phyloP scores from a whole-genome alignment of 2,329 filamentous ascomycete genomes.

The Arthrobotrys entomopaga region DNA sequence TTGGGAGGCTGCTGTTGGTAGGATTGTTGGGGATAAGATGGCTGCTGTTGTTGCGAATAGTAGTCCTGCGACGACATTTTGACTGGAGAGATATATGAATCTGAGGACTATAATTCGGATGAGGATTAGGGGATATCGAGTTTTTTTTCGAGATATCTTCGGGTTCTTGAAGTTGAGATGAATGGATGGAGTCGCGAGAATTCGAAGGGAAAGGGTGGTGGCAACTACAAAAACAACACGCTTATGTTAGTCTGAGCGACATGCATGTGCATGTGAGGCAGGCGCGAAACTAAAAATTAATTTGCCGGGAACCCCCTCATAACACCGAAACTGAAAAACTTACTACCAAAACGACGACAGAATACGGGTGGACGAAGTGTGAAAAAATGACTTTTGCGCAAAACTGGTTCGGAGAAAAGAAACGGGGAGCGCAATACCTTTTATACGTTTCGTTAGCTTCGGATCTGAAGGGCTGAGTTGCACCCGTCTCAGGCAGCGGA shows the following conservation, averaged over 20 bases:
- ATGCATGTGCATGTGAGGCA: background rate
- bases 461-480: background rate
- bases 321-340: slow-evolving; percentile 7
- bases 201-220: background rate
- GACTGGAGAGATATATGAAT: background rate
- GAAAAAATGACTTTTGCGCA: slow-evolving; percentile 12
- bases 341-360: slow-evolving; percentile 9
- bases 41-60: slow-evolving; percentile 42
- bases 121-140: background rate
- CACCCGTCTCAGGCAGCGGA: no score
- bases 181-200: background rate
- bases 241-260: slow-evolving; percentile 22
- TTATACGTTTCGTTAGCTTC: slow-evolving; percentile 41
- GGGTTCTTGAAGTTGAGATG: background rate
- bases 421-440: slow-evolving; percentile 34
- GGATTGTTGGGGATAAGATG: slow-evolving; percentile 38
- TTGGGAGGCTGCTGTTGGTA: slow-evolving; percentile 40
- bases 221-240: slow-evolving; percentile 20
- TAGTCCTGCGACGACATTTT: slow-evolving; percentile 53
- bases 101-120: background rate
- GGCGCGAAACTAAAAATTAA: slow-evolving; percentile 36
- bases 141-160: background rate
- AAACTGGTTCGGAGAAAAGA: slow-evolving; percentile 38
- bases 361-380: background rate
- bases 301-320: slow-evolving; percentile 32